Base-by-base conservation (phyloP, 768 basidiomycete species). In the Mycena crocata region DNA sequence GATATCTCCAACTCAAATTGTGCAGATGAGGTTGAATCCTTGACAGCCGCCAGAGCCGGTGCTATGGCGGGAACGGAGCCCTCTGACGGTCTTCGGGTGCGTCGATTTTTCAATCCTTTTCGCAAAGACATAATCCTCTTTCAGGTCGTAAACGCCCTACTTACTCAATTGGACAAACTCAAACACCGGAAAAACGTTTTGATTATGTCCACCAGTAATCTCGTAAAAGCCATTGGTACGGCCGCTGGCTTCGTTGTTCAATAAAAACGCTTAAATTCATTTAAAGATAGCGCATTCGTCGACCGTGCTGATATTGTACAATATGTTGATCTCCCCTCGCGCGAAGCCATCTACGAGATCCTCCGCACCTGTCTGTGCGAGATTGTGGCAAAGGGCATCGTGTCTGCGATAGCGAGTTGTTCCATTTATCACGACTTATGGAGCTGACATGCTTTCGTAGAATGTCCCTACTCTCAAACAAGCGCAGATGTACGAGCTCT, bases 221-320 rank as follows among this genome's bases (percentile, higher is more conserved):
- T 99, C 8, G 90, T 91, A 1, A 92, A 94, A 73, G 95, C 98
- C 0, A 99, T 99, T 61, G 96, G 96, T 95, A 66, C 57, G 85
- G 46, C 23, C 12, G 1, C 35, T 17, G 30, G 34, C 24, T 40
- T 24, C n/a, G 37, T 21, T 40, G n/a, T 24, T 54, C 39, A 17
- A 26, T 51, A 12, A 28, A 21, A 30, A 62, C n/a, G 35, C 50
- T 9, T 40, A 21, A 14, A 12, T 51, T 10, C 9, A 23, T 54
- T n/a, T 23, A 55, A 48, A 98, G 97, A 99, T 73, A 90, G 89
- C 54, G 98, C 97, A 5, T 99, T 98, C 75, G 90, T 98, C 51
- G 98, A 99, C 75, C 91, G 98, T 42, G 98, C 97, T 12, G 98
- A 99, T 73, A 95, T 99, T 52, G 89, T 98, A 23, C 96, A 97